Evolutionary conservation across 345 rosid genomes (phyloP).

Genomic region (Bruguiera sexangula): DNA sequence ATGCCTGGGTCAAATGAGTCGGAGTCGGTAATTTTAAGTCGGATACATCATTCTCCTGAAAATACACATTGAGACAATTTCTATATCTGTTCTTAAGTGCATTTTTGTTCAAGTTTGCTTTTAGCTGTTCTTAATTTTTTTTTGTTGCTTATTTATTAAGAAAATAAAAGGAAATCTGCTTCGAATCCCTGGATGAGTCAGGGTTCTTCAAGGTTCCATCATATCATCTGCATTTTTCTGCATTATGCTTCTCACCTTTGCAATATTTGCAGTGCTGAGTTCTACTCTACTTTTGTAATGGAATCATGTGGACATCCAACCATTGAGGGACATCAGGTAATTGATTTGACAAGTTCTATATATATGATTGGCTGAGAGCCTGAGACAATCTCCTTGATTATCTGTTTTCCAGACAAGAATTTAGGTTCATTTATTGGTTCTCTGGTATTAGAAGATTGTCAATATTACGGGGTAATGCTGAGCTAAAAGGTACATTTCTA

Average conservation of each 20-base stretch:
- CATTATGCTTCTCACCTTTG: background rate
- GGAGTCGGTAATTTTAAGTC: conserved; percentile 70
- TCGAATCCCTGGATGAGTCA: conserved; percentile 14
- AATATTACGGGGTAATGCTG: too few relatives aligned
- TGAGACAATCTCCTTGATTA: too few relatives aligned
- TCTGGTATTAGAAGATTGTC: too few relatives aligned
- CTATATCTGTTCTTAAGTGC: conserved; percentile 38
- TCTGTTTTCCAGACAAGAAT: too few relatives aligned
- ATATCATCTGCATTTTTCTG: background rate
- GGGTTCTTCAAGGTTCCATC: background rate
- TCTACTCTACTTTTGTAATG: background rate
- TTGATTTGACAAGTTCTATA: too few relatives aligned
- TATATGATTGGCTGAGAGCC: too few relatives aligned
- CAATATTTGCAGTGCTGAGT: background rate
- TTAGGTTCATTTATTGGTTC: too few relatives aligned
- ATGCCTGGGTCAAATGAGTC: conserved; percentile 70
- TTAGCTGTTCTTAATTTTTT: conserved; percentile 16
- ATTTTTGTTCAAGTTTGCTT: conserved; percentile 22
- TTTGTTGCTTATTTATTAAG: conserved; percentile 23
- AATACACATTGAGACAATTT: conserved; percentile 92
- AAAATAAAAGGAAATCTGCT: conserved; percentile 45
- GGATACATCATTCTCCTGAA: conserved; percentile 97
- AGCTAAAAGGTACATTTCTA: too few relatives aligned
- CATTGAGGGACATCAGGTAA: background rate
- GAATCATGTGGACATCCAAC: background rate